Percentiles rank a stretch among this genome's conserved stretches.
Evolutionary conservation across 164 flowering plant species (phyloP).

Genomic region (Taxillus chinensis): DNA sequence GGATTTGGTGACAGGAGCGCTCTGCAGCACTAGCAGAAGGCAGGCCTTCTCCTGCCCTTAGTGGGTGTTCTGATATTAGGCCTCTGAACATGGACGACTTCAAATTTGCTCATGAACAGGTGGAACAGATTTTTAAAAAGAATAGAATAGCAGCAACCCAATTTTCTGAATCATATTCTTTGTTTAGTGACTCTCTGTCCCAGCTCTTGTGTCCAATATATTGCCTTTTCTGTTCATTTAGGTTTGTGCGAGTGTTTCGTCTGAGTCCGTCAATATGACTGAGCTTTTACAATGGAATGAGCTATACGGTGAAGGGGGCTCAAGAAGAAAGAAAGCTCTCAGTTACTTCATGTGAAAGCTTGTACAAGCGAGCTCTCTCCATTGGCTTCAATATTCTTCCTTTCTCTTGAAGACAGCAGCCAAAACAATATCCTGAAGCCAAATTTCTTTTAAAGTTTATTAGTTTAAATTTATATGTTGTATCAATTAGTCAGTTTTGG

Average conservation of each 20-base stretch:
- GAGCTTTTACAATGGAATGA: slow-evolving; percentile 91
- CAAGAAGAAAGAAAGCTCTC: slow-evolving; percentile 65
- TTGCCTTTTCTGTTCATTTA: slow-evolving; percentile 11
- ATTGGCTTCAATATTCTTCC: not conserved
- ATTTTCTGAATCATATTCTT: not conserved
- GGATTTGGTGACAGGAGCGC: slow-evolving; percentile 42
- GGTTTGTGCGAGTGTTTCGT: slow-evolving; percentile 98
- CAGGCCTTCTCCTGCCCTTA: slow-evolving; percentile 61
- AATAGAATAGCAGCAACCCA: not conserved
- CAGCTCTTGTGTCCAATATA: not conserved
- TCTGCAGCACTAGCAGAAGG: slow-evolving; percentile 68
- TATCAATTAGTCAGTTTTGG: slow-evolving; percentile 2
- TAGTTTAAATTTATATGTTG: not conserved
- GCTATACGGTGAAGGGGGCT: slow-evolving; percentile 89
- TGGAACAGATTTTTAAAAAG: slow-evolving; percentile 10
- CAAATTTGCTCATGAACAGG: slow-evolving; percentile 83
- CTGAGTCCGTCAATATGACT: slow-evolving; percentile 76
- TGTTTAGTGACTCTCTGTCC: not conserved
- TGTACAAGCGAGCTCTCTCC: slow-evolving; percentile 14
- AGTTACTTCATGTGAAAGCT: slow-evolving; percentile 82
- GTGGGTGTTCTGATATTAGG: slow-evolving; percentile 70
- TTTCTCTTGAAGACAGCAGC: not conserved
- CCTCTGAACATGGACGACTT: slow-evolving; percentile 70
- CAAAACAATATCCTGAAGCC: slow-evolving; percentile 4
- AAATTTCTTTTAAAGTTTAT: slow-evolving; percentile 19